phyloP scores from a whole-genome alignment of 805 yeast genomes.

The Starmerella sp. region DNA sequence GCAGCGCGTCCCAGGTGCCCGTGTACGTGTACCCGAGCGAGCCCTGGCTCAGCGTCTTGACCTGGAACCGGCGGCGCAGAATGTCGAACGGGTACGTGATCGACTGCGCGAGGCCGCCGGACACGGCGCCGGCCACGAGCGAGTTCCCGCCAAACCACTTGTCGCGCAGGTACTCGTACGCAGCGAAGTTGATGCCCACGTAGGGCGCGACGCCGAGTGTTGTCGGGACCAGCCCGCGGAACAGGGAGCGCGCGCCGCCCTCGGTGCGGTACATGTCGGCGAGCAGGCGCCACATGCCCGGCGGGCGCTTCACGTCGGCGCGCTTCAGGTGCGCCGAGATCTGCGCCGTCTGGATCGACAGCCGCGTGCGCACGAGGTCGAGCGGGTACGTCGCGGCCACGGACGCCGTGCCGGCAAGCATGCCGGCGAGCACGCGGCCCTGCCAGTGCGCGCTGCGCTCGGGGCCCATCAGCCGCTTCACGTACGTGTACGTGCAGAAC shows the following conservation, averaged over 20 bases:
- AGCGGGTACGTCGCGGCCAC: slow-evolving; percentile 83
- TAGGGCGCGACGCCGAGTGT: slow-evolving; percentile 92
- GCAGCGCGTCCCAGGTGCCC: slow-evolving; percentile 65
- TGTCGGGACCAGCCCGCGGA: slow-evolving; percentile 83
- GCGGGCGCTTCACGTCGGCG: slow-evolving; percentile 37
- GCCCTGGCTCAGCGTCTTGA: slow-evolving; percentile 52
- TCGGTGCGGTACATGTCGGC: slow-evolving; percentile 53
- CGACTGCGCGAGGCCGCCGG: slow-evolving; percentile 86
- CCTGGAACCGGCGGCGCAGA: slow-evolving; percentile 81
- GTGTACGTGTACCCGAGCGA: slow-evolving; percentile 73
- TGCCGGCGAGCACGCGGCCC: slow-evolving; percentile 51
- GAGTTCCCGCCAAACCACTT: slow-evolving; percentile 37
- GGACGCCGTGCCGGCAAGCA: slow-evolving; percentile 66
- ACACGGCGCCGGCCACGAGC: slow-evolving; percentile 66
- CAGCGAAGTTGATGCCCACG: slow-evolving; percentile 83
- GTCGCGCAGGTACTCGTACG: slow-evolving; percentile 70
- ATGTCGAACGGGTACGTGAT: slow-evolving; percentile 86
- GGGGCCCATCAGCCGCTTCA: slow-evolving; percentile 36
- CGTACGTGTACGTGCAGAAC: slow-evolving; percentile 65
- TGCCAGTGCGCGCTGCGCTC: slow-evolving; percentile 24
- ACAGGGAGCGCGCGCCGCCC: slow-evolving; percentile 71
- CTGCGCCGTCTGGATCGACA: slow-evolving; percentile 80
- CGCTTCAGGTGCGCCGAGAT: slow-evolving; percentile 22
- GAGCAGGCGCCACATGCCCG: slow-evolving; percentile 56
- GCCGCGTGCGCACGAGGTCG: slow-evolving; percentile 80